A percentile compares a stretch with the other conserved stretches of the same genome.
Conservation (phyloP, 1,139 yeast genomes). For the Kluyveromyces marxianus region DNA sequence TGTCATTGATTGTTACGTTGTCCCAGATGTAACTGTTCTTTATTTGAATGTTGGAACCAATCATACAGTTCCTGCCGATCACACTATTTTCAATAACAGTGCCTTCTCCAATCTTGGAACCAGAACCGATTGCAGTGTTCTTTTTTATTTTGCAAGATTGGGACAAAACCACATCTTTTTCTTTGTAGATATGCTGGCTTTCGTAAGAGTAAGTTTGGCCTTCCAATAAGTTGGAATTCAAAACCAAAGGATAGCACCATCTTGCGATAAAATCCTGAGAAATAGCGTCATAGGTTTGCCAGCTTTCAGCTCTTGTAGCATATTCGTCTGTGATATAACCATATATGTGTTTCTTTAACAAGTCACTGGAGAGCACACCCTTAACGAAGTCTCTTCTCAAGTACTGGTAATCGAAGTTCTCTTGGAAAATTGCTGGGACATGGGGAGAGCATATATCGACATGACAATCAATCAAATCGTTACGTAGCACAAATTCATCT, state of each 20-base stretch:
- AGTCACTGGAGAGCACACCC: constrained; percentile 86
- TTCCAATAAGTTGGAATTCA: constrained; percentile 70
- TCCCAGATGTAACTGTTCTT: constrained; percentile 84
- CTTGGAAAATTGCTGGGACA: constrained; percentile 93
- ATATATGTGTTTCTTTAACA: constrained; percentile 83
- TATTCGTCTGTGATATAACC: constrained; percentile 74
- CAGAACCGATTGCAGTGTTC: constrained; percentile 70
- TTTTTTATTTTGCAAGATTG: constrained; percentile 82
- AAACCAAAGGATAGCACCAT: constrained; percentile 87
- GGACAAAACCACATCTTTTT: constrained; percentile 73
- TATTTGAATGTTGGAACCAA: constrained; percentile 69
- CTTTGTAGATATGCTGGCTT: constrained; percentile 80
- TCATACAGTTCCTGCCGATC: constrained; percentile 76
- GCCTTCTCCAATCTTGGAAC: constrained; percentile 56
- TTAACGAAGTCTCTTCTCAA: constrained; percentile 81
- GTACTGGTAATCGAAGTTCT: constrained; percentile 87
- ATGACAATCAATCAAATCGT: constrained; percentile 92
- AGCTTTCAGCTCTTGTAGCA: constrained; percentile 90
- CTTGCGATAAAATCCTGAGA: constrained; percentile 87
- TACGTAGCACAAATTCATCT: constrained; percentile 72
- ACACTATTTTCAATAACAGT: constrained; percentile 55
- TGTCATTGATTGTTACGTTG: constrained; percentile 62
- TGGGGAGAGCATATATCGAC: constrained; percentile 92
- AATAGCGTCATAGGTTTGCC: constrained; percentile 87
- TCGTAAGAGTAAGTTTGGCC: constrained; percentile 73